These are phyloP conservation scores for Antarctomyces pellizariae DNA, from an alignment of 495 filamentous ascomycete genomes.

Conservation along the genomic window DNA sequence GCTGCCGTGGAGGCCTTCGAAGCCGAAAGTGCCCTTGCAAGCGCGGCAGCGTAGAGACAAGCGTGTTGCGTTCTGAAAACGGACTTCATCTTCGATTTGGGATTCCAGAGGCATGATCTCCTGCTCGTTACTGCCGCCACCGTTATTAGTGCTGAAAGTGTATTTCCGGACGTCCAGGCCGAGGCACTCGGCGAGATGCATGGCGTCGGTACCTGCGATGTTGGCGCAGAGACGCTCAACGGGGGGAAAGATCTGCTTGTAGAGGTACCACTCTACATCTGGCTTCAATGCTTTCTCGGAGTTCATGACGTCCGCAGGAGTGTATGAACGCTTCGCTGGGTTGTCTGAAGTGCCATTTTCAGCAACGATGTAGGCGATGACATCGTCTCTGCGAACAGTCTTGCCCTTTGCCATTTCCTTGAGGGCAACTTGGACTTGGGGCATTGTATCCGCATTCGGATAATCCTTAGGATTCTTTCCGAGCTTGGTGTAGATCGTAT, in stretches of 20 bases:
- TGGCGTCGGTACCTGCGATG: conserved; percentile 72
- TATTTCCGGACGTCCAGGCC: conserved; percentile 82
- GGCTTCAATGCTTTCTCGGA: conserved; percentile 47
- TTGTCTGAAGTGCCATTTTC: conserved; percentile 49
- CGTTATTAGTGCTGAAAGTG: conserved; percentile 36
- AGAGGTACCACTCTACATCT: conserved; percentile 88
- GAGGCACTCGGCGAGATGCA: conserved; percentile 74
- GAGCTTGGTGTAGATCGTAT: conserved; percentile 92
- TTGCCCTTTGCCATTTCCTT: conserved; percentile 73
- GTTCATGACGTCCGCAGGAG: conserved; percentile 66
- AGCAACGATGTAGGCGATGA: conserved; percentile 88
- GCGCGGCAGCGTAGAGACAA: conserved; percentile 55
- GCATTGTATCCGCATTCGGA: conserved; percentile 80
- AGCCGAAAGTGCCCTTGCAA: conserved; percentile 48
- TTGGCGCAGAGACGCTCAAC: conserved; percentile 96
- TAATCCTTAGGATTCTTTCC: conserved; percentile 87
- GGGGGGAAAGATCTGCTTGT: conserved; percentile 95
- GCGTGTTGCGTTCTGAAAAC: conserved; percentile 58
- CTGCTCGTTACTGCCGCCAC: conserved; percentile 25
- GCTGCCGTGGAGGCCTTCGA: conserved; percentile 44
- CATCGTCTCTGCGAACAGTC: conserved; percentile 70
- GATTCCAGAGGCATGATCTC: conserved; percentile 77
- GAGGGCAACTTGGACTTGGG: conserved; percentile 89
- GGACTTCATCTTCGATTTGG: conserved; percentile 67
- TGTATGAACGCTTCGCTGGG: conserved; percentile 69